Evolutionary conservation across 495 filamentous ascomycete species (phyloP), one percentile per base, ranked within the genome.

Genomic region (Aspergillus campestris): DNA sequence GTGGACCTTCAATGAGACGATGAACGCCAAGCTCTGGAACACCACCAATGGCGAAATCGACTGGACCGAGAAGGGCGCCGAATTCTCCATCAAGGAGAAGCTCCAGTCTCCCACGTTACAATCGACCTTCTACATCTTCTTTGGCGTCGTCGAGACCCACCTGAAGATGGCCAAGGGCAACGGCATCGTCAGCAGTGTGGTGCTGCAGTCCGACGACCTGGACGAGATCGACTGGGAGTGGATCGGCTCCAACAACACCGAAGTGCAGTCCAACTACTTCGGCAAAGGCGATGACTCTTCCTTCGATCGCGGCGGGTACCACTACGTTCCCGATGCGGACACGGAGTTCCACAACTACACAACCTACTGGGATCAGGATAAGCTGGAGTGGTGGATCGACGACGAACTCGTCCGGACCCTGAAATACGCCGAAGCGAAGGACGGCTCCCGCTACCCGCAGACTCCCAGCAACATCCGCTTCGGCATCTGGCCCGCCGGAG

Each of bases 211-310:
- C 8, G 91, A 94, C 62, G 79, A 82, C 49, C 78, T 95, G 9
- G 92, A 98, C 63, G 92, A 98, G 66, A 88, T 98, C 56, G 92
- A 96, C 62, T 88, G 88, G 76, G 81, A 83, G 55, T 75, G 79
- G 72, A 59, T 73, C 40, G 77, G 77, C 38, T 71, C 61, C 27
- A 69, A 77, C 46, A 65, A 70, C 43, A 73, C 55, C 40, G 62
- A 81, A 42, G 84, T 94, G 10, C 86, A 95, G 66, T 84, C 80
- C 59, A 95, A 98, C 69, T 98, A 89, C 71, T 98, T 91, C 59
- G 84, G 87, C 60, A 94, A 95, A 69, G 92, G 91, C 10, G 81
- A 86, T 42, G 51, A 58, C 18, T 86, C 83, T 1, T 73, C 75
- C 8, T 90, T 83, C 54, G 78, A 85, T 60, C 86, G 87, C 36